Conservation (phyloP, 2,329 filamentous ascomycete species). For the Blumeriella jaapii region DNA sequence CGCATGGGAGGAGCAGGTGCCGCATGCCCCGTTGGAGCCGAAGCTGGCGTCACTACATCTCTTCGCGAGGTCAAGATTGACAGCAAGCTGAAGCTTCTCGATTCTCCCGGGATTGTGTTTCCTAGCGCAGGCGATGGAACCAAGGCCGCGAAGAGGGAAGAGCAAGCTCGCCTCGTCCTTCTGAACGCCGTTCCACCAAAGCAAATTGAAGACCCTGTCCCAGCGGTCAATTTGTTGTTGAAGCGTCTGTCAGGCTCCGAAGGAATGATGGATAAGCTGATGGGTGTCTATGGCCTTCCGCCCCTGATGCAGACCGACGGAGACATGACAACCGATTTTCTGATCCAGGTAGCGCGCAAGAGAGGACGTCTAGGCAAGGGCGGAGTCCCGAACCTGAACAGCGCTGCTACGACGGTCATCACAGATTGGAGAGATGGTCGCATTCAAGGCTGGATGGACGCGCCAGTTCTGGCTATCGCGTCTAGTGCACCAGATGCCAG, state of each 20-base stretch:
- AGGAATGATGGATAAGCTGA: slow-evolving; percentile 66
- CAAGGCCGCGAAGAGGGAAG: slow-evolving; percentile 49
- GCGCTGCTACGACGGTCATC: slow-evolving; percentile 84
- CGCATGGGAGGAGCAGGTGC: slow-evolving; percentile 58
- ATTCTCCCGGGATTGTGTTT: slow-evolving; percentile 92
- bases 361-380: slow-evolving; percentile 79
- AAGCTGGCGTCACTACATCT: slow-evolving; percentile 84
- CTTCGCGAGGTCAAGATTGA: slow-evolving; percentile 88
- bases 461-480: slow-evolving; percentile 52
- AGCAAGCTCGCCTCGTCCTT: slow-evolving; percentile 75
- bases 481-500: slow-evolving; percentile 29
- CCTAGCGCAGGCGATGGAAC: slow-evolving; percentile 50
- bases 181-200: slow-evolving; percentile 88
- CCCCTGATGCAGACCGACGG: slow-evolving; percentile 60
- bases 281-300: slow-evolving; percentile 74
- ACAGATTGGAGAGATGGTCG: slow-evolving; percentile 95
- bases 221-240: slow-evolving; percentile 75
- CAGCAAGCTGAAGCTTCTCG: slow-evolving; percentile 84
- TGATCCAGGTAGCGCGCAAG: slow-evolving; percentile 91
- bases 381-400: slow-evolving; percentile 77
- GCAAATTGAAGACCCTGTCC: slow-evolving; percentile 85
- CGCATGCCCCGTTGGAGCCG: slow-evolving; percentile 79
- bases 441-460: slow-evolving; percentile 83
- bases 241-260: slow-evolving; percentile 64
- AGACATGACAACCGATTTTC: slow-evolving; percentile 78